These are phyloP conservation scores for Solanum pinnatisectum DNA, from an alignment of 257 asterid genomes.

Conservation along the genomic window DNA sequence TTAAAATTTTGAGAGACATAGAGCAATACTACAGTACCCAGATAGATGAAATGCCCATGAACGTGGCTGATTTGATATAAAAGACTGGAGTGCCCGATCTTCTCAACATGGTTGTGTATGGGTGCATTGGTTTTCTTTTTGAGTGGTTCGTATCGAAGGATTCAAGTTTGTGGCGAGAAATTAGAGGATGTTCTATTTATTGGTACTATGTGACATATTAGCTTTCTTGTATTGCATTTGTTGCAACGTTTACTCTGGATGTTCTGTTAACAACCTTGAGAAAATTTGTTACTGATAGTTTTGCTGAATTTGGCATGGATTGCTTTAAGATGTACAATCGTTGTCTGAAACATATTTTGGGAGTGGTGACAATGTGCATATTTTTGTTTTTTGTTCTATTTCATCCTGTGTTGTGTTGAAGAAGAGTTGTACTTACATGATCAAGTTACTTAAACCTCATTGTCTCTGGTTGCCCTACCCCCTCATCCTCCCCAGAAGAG, in stretches of 20 bases:
- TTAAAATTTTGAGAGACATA: conserved; percentile 83
- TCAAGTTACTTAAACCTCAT: not conserved
- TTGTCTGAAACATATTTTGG: not conserved
- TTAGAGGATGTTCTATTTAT: not conserved
- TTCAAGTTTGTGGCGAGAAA: not conserved
- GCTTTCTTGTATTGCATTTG: not conserved
- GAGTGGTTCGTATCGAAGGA: not conserved
- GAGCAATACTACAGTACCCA: conserved; percentile 97
- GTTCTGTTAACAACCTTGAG: not conserved
- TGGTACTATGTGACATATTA: not conserved
- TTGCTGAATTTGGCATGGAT: not conserved
- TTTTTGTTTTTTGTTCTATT: not conserved
- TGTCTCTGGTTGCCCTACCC: not conserved
- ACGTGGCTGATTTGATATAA: conserved; percentile 80
- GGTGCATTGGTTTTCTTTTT: not conserved
- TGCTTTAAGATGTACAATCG: not conserved
- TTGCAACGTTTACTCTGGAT: not conserved
- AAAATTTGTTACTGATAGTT: not conserved
- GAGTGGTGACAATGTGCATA: not conserved
- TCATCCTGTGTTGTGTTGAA: not conserved
- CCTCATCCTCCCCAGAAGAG: not conserved
- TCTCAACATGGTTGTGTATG: not conserved
- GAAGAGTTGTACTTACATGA: not conserved
- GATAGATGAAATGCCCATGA: conserved; percentile 98
- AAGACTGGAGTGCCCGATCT: not conserved